These are phyloP conservation scores for Russula griseocarnosa DNA, from an alignment of 768 basidiomycete species.

Conservation along the genomic window DNA sequence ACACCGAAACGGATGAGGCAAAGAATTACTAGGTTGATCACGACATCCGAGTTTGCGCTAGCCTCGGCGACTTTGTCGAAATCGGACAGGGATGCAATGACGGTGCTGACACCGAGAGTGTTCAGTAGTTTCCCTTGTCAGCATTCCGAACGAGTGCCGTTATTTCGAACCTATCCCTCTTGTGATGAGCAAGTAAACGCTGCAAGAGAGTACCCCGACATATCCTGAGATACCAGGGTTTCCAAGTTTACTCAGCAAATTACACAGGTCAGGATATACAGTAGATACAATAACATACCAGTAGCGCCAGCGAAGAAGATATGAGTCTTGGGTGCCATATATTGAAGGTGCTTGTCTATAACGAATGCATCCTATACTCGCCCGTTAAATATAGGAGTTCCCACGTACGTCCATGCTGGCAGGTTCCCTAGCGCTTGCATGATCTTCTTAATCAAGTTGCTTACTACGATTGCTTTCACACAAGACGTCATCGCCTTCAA, in stretches of 20 bases:
- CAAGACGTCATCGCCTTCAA: neutral
- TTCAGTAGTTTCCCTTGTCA: slow-evolving; percentile 43
- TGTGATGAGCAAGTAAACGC: slow-evolving; percentile 42
- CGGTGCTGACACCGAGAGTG: slow-evolving; percentile 31
- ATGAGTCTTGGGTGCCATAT: slow-evolving; percentile 19
- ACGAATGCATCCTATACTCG: neutral
- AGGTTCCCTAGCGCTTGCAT: no score
- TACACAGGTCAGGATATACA: no score
- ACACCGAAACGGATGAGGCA: neutral
- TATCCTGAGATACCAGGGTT: slow-evolving; percentile 38
- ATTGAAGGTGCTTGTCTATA: neutral
- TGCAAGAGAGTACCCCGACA: slow-evolving; percentile 47
- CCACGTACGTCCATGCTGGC: neutral
- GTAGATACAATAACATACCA: slow-evolving; percentile 6
- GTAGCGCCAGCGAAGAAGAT: slow-evolving; percentile 26
- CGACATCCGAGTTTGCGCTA: slow-evolving; percentile 43
- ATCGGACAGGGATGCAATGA: slow-evolving; percentile 47
- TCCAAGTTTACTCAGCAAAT: neutral
- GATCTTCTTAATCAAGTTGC: neutral
- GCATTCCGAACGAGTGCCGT: slow-evolving; percentile 44
- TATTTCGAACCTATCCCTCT: slow-evolving; percentile 38
- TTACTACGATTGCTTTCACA: neutral
- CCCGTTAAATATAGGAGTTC: neutral
- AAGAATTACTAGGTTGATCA: slow-evolving; percentile 40
- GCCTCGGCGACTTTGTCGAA: slow-evolving; percentile 41